Evolutionary conservation across 331 rosid species (phyloP).

Genomic region (Malus hybrid): DNA sequence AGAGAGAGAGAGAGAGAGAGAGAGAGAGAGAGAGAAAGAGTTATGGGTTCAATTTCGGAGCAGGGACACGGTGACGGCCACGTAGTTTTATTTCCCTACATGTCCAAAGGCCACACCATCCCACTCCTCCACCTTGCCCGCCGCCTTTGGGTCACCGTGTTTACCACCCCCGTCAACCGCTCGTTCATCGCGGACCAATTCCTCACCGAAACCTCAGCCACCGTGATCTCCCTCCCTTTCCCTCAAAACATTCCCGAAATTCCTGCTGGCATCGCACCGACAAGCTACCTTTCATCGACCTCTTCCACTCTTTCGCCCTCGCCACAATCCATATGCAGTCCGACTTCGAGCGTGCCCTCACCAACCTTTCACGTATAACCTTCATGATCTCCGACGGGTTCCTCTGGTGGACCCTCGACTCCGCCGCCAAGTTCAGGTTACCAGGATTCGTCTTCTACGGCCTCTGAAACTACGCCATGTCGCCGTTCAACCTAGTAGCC

Average conservation of each 20-base stretch:
- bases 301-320: conserved; percentile 18
- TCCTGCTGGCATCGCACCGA: conserved; percentile 38
- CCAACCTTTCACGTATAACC: conserved; percentile 23
- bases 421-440: conserved; percentile 30
- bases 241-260: too few species aligned
- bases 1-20: too few species aligned
- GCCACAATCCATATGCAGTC: conserved; percentile 36
- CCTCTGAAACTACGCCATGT: not conserved
- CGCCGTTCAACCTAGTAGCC: not conserved
- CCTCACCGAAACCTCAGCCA: conserved; percentile 20
- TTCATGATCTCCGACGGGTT: conserved; percentile 58
- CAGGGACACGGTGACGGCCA: conserved; percentile 1
- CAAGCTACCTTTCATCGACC: conserved; percentile 35
- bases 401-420: conserved; percentile 66
- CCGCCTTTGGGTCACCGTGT: conserved; percentile 21
- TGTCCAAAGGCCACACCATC: conserved; percentile 71
- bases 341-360: conserved; percentile 34
- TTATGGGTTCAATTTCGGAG: too few species aligned
- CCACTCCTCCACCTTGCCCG: conserved; percentile 59
- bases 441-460: conserved; percentile 33
- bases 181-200: conserved; percentile 22
- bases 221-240: conserved; percentile 15
- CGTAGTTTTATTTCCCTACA: conserved; percentile 43
- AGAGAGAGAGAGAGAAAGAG: too few species aligned
- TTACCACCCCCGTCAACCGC: conserved; percentile 43